phyloP scores from a whole-genome alignment of 805 yeast species.

The Nakazawaea pomicola region DNA sequence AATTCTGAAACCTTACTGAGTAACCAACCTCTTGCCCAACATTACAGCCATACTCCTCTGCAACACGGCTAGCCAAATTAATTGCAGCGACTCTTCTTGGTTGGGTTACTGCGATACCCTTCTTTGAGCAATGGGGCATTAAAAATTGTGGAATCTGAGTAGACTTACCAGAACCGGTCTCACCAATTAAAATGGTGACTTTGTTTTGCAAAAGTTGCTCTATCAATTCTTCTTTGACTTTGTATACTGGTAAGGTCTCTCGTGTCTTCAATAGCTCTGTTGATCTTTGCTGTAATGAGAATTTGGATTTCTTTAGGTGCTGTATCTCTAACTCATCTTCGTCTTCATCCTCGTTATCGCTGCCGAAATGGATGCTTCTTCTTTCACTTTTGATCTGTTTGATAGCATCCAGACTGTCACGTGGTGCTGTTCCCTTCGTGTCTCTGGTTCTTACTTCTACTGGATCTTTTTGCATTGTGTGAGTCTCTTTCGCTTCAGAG shows the following conservation, averaged over 20 bases:
- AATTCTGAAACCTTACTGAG: conserved; percentile 86
- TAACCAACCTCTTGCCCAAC: conserved; percentile 87
- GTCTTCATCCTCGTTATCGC: conserved; percentile 28
- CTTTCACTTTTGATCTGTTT: conserved; percentile 18
- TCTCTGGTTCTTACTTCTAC: too few relatives aligned
- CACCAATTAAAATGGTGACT: conserved; percentile 86
- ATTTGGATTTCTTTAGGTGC: conserved; percentile 19
- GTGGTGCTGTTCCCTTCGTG: too few relatives aligned
- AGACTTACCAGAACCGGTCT: conserved; percentile 97
- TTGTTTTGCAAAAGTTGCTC: conserved; percentile 47
- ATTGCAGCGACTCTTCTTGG: conserved; percentile 98
- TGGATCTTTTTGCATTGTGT: neutral
- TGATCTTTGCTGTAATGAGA: conserved; percentile 34
- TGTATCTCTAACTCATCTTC: conserved; percentile 14
- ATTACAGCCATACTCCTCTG: conserved; percentile 76
- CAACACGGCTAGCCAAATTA: conserved; percentile 85
- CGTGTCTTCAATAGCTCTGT: conserved; percentile 45
- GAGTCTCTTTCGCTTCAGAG: neutral
- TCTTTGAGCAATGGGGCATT: conserved; percentile 42
- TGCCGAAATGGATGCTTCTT: conserved; percentile 28
- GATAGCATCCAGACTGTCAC: too few relatives aligned
- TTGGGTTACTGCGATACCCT: conserved; percentile 82
- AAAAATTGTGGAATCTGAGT: conserved; percentile 94
- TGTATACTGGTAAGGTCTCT: conserved; percentile 67
- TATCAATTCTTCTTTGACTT: conserved; percentile 60